Evolutionary conservation across 108 stramenopile genomes (phyloP).

Genomic region (Conticribra weissflogii): DNA sequence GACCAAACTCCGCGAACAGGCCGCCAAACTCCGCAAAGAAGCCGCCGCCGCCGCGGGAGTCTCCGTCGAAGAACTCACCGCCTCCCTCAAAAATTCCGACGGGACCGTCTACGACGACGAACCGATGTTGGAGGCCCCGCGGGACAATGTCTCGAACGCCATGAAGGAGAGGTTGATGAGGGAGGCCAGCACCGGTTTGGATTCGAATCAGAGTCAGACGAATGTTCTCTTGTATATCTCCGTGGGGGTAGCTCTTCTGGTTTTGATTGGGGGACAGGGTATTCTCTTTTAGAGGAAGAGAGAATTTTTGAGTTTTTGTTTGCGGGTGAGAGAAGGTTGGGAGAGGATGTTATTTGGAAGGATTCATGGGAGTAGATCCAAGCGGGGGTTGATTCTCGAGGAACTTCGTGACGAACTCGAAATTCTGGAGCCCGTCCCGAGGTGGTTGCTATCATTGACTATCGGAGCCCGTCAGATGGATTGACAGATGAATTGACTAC

Average conservation of each 20-base stretch:
- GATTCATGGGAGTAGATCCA: too few relatives aligned
- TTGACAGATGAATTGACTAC: too few relatives aligned
- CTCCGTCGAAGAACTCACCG: conserved; percentile 32
- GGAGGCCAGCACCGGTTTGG: conserved; percentile 78
- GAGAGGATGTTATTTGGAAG: too few relatives aligned
- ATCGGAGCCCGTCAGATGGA: too few relatives aligned
- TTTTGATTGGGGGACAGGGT: conserved; percentile 65
- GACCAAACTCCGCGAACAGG: conserved; percentile 27
- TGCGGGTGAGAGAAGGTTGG: too few relatives aligned
- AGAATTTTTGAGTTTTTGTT: neutral
- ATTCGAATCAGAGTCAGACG: conserved; percentile 66
- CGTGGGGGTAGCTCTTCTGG: conserved; percentile 65
- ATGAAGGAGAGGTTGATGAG: conserved; percentile 71
- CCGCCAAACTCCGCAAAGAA: conserved; percentile 39
- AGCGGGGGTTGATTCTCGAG: too few relatives aligned
- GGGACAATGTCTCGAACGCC: conserved; percentile 63
- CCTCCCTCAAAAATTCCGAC: conserved; percentile 10
- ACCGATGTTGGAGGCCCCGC: conserved; percentile 39
- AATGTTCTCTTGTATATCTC: conserved; percentile 83
- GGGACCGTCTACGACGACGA: conserved; percentile 53
- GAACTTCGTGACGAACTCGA: too few relatives aligned
- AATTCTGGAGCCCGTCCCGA: too few relatives aligned
- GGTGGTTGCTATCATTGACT: too few relatives aligned
- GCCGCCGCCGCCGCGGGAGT: conserved; percentile 38
- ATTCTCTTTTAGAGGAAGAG: conserved; percentile 63